Evolutionary conservation across 2,329 filamentous ascomycete genomes (phyloP).

Genomic region (Verticillium dahliae): DNA sequence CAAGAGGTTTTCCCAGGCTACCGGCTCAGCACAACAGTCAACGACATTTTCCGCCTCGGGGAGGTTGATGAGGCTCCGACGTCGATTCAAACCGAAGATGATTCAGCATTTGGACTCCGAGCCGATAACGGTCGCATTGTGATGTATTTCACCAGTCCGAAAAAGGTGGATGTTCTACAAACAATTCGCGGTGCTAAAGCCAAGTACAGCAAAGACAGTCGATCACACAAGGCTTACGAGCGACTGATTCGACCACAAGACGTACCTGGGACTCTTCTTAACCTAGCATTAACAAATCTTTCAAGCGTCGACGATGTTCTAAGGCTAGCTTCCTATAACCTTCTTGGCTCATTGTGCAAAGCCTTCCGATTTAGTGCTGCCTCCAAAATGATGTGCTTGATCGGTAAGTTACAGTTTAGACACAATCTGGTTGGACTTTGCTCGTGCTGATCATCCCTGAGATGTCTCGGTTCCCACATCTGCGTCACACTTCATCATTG

Average conservation of each 20-base stretch:
- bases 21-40: constrained; percentile 56
- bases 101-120: constrained; percentile 59
- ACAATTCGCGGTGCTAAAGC: constrained; percentile 56
- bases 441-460: constrained; percentile 17
- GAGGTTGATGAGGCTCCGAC: constrained; percentile 63
- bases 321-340: constrained; percentile 59
- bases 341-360: constrained; percentile 59
- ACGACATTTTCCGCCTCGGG: constrained; percentile 62
- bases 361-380: constrained; percentile 62
- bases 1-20: constrained; percentile 60
- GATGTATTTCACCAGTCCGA: constrained; percentile 65
- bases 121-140: constrained; percentile 65
- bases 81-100: constrained; percentile 58
- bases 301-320: constrained; percentile 54
- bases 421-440: background rate
- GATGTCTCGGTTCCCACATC: constrained; percentile 59
- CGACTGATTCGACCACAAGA: constrained; percentile 63
- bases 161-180: constrained; percentile 56
- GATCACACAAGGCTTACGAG: constrained; percentile 55
- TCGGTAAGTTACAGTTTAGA: constrained; percentile 35
- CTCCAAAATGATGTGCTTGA: constrained; percentile 54
- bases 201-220: constrained; percentile 57
- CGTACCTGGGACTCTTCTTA: constrained; percentile 62
- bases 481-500: constrained; percentile 57
- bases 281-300: constrained; percentile 61